A percentile compares a stretch with the other conserved stretches of the same genome.
These are phyloP conservation scores for Fusarium keratoplasticum DNA, from an alignment of 2,329 filamentous ascomycete species.

Conservation along the genomic window DNA sequence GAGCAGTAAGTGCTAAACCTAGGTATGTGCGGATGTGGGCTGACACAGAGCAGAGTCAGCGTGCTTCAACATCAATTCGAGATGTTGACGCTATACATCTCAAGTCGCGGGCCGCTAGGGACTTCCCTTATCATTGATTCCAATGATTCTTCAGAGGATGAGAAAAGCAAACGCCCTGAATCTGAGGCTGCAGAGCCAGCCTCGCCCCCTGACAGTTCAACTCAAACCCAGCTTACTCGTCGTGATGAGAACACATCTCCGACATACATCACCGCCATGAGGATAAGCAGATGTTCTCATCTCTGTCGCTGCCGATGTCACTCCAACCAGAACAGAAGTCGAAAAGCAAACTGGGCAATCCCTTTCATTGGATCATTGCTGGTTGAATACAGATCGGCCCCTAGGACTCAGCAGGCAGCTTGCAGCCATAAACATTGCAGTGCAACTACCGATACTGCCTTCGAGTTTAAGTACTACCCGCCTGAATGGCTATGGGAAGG, in stretches of 20 bases:
- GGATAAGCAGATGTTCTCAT: background rate
- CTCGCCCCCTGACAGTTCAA: background rate
- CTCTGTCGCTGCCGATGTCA: background rate
- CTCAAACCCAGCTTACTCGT: background rate
- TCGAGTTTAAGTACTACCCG: background rate
- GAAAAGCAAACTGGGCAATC: background rate
- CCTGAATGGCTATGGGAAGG: conserved; percentile 2
- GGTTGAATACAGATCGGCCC: background rate
- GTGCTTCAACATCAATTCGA: background rate
- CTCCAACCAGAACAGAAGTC: background rate
- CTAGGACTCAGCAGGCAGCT: no score
- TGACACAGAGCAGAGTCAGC: background rate
- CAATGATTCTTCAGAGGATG: background rate
- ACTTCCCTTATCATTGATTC: no score
- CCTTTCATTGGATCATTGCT: background rate
- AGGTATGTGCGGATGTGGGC: no score
- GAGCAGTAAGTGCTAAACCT: background rate
- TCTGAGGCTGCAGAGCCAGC: background rate
- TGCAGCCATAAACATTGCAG: background rate
- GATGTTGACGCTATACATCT: background rate
- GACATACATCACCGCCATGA: no score
- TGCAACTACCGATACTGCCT: background rate
- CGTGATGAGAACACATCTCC: no score
- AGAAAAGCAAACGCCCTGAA: background rate
- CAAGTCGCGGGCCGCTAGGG: no score